Conservation (phyloP, 108 stramenopile genomes). For the Nitzschia inconspicua region DNA sequence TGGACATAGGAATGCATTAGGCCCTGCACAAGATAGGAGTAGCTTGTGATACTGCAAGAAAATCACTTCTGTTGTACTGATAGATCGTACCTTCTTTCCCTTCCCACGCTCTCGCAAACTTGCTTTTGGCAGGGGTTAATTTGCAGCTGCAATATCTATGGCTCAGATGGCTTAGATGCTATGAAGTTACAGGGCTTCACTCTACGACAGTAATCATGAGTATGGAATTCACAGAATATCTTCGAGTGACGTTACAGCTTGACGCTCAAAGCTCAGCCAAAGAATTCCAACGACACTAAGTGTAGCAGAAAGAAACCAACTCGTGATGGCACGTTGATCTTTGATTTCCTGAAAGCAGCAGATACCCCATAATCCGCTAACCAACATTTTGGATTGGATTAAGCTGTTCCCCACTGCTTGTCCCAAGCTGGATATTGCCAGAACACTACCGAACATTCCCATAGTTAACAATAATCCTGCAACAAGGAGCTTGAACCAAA, state of each 20-base stretch:
- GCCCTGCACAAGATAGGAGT: too few species aligned
- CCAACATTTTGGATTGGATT: slow-evolving; percentile 30
- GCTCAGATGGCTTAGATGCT: too few species aligned
- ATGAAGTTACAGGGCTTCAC: not conserved
- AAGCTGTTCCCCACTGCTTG: slow-evolving; percentile 65
- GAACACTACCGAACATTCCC: slow-evolving; percentile 59
- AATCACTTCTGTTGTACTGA: too few species aligned
- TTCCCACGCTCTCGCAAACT: too few species aligned
- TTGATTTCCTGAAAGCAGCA: slow-evolving; percentile 61
- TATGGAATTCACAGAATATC: too few species aligned
- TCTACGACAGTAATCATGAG: too few species aligned
- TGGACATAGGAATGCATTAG: too few species aligned
- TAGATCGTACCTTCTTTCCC: too few species aligned
- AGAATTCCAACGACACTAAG: slow-evolving; percentile 59
- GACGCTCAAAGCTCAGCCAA: slow-evolving; percentile 51
- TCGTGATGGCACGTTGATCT: slow-evolving; percentile 27
- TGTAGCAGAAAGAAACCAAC: slow-evolving; percentile 59
- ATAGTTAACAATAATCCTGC: slow-evolving; percentile 50
- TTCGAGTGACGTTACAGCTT: too few species aligned
- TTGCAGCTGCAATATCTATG: too few species aligned
- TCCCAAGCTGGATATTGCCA: slow-evolving; percentile 60
- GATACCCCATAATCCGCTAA: slow-evolving; percentile 69
- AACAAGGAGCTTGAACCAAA: slow-evolving; percentile 36
- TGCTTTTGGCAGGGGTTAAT: too few species aligned
- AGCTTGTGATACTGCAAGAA: too few species aligned